phyloP scores from a whole-genome alignment of 2,329 filamentous ascomycete species.

The Neonectria punicea region DNA sequence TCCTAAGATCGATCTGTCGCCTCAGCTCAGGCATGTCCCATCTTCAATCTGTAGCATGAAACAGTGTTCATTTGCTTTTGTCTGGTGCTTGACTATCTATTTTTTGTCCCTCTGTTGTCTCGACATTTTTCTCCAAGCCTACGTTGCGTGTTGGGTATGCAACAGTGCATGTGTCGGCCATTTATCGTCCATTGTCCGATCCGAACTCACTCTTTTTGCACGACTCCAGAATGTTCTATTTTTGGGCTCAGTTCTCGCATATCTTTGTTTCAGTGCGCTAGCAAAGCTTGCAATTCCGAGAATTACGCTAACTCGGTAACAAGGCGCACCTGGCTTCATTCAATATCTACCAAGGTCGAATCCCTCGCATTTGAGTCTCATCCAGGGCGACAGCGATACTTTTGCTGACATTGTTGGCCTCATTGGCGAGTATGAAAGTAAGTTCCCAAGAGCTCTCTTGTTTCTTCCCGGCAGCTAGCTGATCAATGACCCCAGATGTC shows the following conservation, averaged over 20 bases:
- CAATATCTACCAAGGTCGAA: constrained; percentile 63
- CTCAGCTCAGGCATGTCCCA: constrained; percentile 30
- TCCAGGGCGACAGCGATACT: constrained; percentile 70
- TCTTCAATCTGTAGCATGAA: constrained; percentile 33
- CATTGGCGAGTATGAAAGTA: constrained; percentile 81
- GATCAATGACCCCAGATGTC: constrained; percentile 63
- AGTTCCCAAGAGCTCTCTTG: constrained; percentile 11
- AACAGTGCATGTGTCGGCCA: constrained; percentile 19
- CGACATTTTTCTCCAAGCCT: constrained; percentile 23
- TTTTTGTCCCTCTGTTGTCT: constrained; percentile 17
- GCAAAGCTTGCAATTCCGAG: constrained; percentile 31
- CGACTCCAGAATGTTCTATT: constrained; percentile 34
- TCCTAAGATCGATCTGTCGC: constrained; percentile 30
- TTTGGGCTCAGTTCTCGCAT: constrained; percentile 38
- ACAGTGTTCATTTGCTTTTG: constrained; percentile 12
- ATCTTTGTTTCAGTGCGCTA: constrained; percentile 30
- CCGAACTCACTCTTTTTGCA: constrained; percentile 30
- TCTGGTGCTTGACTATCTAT: constrained; percentile 4
- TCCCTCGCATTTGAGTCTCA: constrained; percentile 58
- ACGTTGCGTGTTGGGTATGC: constrained; percentile 19
- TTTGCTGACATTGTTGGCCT: constrained; percentile 78
- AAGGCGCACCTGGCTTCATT: constrained; percentile 52
- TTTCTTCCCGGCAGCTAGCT: constrained; percentile 2
- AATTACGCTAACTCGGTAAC: constrained; percentile 36
- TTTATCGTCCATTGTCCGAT: constrained; percentile 21